These are phyloP conservation scores for Dunaliella sp. DNA, from an alignment of 139 green algal genomes.

Conservation along the genomic window DNA sequence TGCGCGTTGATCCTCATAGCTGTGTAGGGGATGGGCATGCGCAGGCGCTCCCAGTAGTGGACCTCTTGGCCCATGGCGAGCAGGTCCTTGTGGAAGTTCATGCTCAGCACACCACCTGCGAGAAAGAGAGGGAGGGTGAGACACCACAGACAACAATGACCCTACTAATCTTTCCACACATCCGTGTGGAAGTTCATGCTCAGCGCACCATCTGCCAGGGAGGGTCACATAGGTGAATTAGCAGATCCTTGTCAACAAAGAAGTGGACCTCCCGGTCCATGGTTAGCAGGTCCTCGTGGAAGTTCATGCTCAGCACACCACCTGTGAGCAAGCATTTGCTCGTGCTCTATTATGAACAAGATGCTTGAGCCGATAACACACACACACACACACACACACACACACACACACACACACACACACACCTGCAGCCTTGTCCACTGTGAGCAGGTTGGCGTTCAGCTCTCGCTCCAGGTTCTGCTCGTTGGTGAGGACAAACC, in stretches of 20 bases:
- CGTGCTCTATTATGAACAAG: no score
- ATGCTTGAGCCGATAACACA: no score
- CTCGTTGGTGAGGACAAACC: slow-evolving; percentile 66
- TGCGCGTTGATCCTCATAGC: slow-evolving; percentile 85
- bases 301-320: slow-evolving; percentile 76
- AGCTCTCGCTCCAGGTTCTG: slow-evolving; percentile 59
- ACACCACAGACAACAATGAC: no score
- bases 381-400: neutral
- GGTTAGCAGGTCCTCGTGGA: slow-evolving; percentile 70
- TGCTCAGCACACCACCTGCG: slow-evolving; percentile 62
- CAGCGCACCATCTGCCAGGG: no score
- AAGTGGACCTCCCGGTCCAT: slow-evolving; percentile 70
- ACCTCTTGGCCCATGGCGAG: slow-evolving; percentile 70
- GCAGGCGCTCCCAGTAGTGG: slow-evolving; percentile 82
- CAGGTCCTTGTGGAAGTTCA: slow-evolving; percentile 82
- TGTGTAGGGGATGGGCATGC: slow-evolving; percentile 75
- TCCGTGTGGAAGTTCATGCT: no score
- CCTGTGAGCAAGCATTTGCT: slow-evolving; percentile 24
- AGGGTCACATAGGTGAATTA: no score
- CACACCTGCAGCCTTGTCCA: slow-evolving; percentile 55
- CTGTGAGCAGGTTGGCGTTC: slow-evolving; percentile 61
- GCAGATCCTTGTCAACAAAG: no score
- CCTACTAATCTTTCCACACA: no score
- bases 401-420: slow-evolving; percentile 13
- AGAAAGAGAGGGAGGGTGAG: neutral